Evolutionary conservation across 768 basidiomycete species (phyloP), one percentile per base, ranked within the genome.

Genomic region (Podaxis sp.): DNA sequence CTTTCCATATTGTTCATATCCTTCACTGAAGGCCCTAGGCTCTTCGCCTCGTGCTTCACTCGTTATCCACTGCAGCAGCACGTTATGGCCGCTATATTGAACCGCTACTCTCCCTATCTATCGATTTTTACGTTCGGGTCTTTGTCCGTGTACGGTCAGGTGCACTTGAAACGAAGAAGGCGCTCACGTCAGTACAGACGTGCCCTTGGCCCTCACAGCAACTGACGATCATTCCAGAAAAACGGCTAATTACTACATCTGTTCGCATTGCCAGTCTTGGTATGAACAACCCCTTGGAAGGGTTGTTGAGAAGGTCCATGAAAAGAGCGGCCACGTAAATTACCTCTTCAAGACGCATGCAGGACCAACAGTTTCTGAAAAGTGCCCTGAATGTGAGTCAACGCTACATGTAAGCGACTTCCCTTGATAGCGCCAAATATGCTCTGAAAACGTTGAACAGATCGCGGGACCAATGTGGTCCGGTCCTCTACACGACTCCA

Each of bases 391-490:
- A 72, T 99, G 96, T 71, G 86, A 88, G 15, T 86, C 85, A 4
- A 75, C 77, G 15, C 75, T 94, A 66, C 92, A 96, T 74, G 93
- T 95, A 70, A 57, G 84, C 75, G n/a, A 12, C 36, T 36, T n/a
- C 39, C 39, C 46, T 46, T 39, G 46, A 13, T n/a, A 22, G 30
- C 38, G 17, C 22, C 30, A 22, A 26, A 13, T 30, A 13, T 44
- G 46, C 51, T 58, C 56, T 61, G 17, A 48, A 26, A 53, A 19
- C 26, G 5, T 22, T 52, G 46, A 54, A 46, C 49, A 96, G 94
- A 71, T 95, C 39, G 93, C 91, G 19, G 97, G 97, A 1, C 97
- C 97, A 0, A 96, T 99, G 92, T 99, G 97, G 97, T 87, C 90
- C 4, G 95, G 90, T 1, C 85, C 89, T 1, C 75, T 99, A 24